A percentile compares a stretch with the other conserved stretches of the same genome.
These are phyloP conservation scores for Linderniella brevidens DNA, from an alignment of 257 asterid genomes.

Conservation along the genomic window DNA sequence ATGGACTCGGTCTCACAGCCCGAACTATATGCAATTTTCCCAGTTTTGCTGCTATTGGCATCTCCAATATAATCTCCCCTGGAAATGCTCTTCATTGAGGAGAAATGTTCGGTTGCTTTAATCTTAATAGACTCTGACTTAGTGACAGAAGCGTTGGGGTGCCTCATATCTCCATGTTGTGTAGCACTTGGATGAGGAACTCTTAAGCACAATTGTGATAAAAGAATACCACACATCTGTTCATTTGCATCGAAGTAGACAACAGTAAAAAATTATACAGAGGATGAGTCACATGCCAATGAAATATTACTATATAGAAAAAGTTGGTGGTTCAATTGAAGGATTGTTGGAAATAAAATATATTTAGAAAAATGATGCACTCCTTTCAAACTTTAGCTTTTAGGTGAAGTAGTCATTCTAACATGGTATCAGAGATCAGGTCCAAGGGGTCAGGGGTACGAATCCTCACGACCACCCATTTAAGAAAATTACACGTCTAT, in stretches of 20 bases:
- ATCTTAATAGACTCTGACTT: constrained; percentile 34
- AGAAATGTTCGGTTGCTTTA: constrained; percentile 28
- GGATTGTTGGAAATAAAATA: too few relatives aligned
- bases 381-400: too few relatives aligned
- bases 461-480: too few relatives aligned
- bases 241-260: constrained; percentile 16
- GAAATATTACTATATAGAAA: not conserved
- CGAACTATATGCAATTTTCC: constrained; percentile 24
- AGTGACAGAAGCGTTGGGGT: constrained; percentile 31
- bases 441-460: too few relatives aligned
- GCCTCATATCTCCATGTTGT: constrained; percentile 35
- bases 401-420: too few relatives aligned
- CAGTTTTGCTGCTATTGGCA: constrained; percentile 30
- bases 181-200: constrained; percentile 24
- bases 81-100: constrained; percentile 19
- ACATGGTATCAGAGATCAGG: too few relatives aligned
- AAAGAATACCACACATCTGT: constrained; percentile 94
- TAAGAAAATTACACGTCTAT: too few relatives aligned
- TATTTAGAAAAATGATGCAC: too few relatives aligned
- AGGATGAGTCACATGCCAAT: not conserved
- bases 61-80: constrained; percentile 39
- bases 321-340: not conserved
- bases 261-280: constrained; percentile 5
- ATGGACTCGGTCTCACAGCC: constrained; percentile 62
- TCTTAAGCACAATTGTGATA: constrained; percentile 92